Percentiles rank a stretch among this genome's conserved stretches.
Evolutionary conservation across 169 alveolate genomes (phyloP).

Genomic region (Plasmodium reichenowi): DNA sequence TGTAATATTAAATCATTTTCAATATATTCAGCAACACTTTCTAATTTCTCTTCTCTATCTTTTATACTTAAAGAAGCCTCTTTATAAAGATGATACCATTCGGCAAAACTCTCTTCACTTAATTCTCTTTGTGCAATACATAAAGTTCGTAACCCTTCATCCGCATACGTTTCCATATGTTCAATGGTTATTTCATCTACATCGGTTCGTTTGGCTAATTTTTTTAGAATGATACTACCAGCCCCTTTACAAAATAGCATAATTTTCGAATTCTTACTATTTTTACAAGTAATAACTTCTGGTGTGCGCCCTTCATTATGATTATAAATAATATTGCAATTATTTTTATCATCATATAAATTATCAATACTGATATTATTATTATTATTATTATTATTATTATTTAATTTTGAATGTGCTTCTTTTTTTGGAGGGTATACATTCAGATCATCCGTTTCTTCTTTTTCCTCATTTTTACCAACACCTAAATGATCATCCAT

Average conservation of each 20-base stretch:
- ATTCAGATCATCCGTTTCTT: not conserved
- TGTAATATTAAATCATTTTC: slow-evolving; percentile 93
- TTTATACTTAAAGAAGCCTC: slow-evolving; percentile 80
- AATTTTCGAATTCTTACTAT: slow-evolving; percentile 72
- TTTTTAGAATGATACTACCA: slow-evolving; percentile 91
- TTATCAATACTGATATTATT: not conserved
- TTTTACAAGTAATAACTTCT: slow-evolving; percentile 24
- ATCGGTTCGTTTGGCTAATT: slow-evolving; percentile 76
- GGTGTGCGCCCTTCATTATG: not conserved
- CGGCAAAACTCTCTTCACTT: slow-evolving; percentile 81
- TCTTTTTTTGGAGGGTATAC: not conserved
- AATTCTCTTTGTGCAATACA: slow-evolving; percentile 94
- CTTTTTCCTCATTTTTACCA: not conserved
- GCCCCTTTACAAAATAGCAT: slow-evolving; percentile 94
- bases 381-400: slow-evolving; percentile 6
- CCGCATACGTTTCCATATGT: slow-evolving; percentile 87
- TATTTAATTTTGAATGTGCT: not conserved
- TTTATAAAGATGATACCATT: slow-evolving; percentile 84
- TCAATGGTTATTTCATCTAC: slow-evolving; percentile 80
- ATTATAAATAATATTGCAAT: slow-evolving; percentile 13
- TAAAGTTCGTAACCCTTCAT: slow-evolving; percentile 92
- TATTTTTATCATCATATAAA: not conserved
- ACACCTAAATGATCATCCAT: not conserved
- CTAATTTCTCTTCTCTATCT: slow-evolving; percentile 85
- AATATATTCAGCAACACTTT: slow-evolving; percentile 88